Evolutionary conservation across 352 stramenopile genomes (phyloP).

Genomic region (Globisporangium heterothallicum): DNA sequence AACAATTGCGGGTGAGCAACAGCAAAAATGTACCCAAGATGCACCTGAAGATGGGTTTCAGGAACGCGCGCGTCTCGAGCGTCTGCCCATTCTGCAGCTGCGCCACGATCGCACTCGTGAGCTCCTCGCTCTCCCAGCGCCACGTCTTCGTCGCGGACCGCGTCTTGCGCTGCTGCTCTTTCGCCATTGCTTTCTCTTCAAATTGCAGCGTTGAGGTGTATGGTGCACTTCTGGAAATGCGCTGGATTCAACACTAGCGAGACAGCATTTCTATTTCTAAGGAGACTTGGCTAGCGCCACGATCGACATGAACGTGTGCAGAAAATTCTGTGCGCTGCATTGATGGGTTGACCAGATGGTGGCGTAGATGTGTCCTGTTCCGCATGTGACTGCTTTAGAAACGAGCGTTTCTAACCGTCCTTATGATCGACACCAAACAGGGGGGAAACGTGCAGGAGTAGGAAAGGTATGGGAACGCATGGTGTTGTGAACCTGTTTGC

Average conservation of each 20-base stretch:
- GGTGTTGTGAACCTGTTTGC: too few species aligned
- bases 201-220: not conserved
- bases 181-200: not conserved
- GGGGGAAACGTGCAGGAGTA: too few species aligned
- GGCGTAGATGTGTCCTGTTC: not conserved
- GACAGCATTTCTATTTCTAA: slow-evolving; percentile 1
- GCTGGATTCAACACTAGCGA: too few species aligned
- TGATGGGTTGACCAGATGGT: slow-evolving; percentile 5
- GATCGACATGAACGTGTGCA: not conserved
- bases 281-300: not conserved
- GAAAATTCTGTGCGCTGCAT: not conserved
- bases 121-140: slow-evolving; percentile 33
- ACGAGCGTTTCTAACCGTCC: not conserved
- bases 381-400: not conserved
- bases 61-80: slow-evolving; percentile 58
- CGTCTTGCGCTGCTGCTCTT: slow-evolving; percentile 2
- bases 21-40: too few species aligned
- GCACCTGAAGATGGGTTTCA: slow-evolving; percentile 65
- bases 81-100: slow-evolving; percentile 21
- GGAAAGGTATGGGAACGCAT: not conserved
- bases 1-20: too few species aligned
- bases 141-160: slow-evolving; percentile 2
- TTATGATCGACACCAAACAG: not conserved
- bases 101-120: slow-evolving; percentile 30
- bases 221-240: not conserved